A percentile compares a stretch with the other conserved stretches of the same genome.
Conservation (phyloP, 805 yeast species). For the Candida patagonica region DNA sequence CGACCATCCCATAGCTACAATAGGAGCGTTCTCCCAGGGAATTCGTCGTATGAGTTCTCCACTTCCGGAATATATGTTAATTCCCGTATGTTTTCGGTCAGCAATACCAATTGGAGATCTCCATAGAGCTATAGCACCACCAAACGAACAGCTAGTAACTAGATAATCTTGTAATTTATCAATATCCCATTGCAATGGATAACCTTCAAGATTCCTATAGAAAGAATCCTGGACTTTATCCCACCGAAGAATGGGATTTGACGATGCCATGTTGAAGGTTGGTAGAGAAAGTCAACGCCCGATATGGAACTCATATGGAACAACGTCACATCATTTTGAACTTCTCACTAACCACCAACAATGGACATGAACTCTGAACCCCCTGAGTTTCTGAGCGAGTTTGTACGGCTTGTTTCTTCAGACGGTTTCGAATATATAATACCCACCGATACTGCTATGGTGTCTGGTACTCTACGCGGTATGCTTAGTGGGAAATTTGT, state of each 20-base stretch:
- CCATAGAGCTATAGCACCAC: constrained; percentile 46
- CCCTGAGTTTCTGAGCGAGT: constrained; percentile 18
- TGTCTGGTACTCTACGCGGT: constrained; percentile 53
- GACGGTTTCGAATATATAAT: constrained; percentile 60
- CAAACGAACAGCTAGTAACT: constrained; percentile 42
- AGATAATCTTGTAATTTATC: constrained; percentile 32
- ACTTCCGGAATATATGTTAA: constrained; percentile 25
- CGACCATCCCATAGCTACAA: constrained; percentile 47
- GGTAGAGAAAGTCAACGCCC: neutral
- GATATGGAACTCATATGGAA: neutral
- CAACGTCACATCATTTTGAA: neutral
- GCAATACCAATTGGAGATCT: constrained; percentile 22
- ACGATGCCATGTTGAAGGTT: constrained; percentile 1
- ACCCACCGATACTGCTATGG: constrained; percentile 63
- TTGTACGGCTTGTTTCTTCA: constrained; percentile 60
- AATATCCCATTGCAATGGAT: constrained; percentile 42
- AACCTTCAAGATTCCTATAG: constrained; percentile 54
- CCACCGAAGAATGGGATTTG: constrained; percentile 41
- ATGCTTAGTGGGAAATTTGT: constrained; percentile 41
- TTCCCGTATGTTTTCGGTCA: constrained; percentile 14
- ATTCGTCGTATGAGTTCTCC: constrained; percentile 23
- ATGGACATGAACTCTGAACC: constrained; percentile 5
- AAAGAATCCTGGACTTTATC: constrained; percentile 65
- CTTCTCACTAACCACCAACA: neutral
- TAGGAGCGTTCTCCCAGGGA: constrained; percentile 38